A percentile compares a stretch with the other conserved stretches of the same genome.
These are phyloP conservation scores for Aspergillus kassunensis DNA, from an alignment of 495 filamentous ascomycete species.

Conservation along the genomic window DNA sequence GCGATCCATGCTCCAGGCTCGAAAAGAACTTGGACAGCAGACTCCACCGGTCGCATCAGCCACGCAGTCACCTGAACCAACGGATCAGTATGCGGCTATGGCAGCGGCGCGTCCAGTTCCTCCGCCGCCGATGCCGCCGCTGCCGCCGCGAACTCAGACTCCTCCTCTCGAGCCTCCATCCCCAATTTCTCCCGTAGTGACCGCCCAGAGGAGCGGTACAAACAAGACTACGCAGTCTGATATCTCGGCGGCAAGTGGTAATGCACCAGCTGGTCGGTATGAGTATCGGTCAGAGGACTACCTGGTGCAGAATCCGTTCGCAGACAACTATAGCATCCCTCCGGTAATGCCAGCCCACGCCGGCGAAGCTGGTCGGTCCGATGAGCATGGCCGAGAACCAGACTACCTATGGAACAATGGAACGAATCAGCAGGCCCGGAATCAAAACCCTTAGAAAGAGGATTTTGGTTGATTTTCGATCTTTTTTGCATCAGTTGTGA, in stretches of 20 bases:
- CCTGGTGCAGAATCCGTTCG: slow-evolving; percentile 45
- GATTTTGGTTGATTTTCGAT: neutral
- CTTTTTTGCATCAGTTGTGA: neutral
- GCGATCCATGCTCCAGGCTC: slow-evolving; percentile 71
- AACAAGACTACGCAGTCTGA: slow-evolving; percentile 5
- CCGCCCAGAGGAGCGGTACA: neutral
- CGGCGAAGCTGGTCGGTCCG: slow-evolving; percentile 9
- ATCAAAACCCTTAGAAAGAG: neutral
- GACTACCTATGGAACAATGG: too few relatives aligned
- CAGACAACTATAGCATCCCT: slow-evolving; percentile 31
- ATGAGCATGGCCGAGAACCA: slow-evolving; percentile 10
- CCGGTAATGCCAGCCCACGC: slow-evolving; percentile 9
- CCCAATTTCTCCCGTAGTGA: slow-evolving; percentile 8
- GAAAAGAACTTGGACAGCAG: slow-evolving; percentile 31
- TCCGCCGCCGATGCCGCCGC: slow-evolving; percentile 15
- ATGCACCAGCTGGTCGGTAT: slow-evolving; percentile 18
- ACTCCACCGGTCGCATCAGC: slow-evolving; percentile 5
- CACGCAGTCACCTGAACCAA: slow-evolving; percentile 20
- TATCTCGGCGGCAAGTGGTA: slow-evolving; percentile 8
- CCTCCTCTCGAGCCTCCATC: slow-evolving; percentile 6
- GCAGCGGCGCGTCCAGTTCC: slow-evolving; percentile 12
- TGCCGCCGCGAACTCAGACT: slow-evolving; percentile 10
- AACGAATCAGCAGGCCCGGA: slow-evolving; percentile 13
- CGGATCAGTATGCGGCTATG: slow-evolving; percentile 16
- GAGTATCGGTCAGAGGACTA: slow-evolving; percentile 44